Base-by-base conservation (phyloP, 345 rosid species). In the Schrenkiella parvula region DNA sequence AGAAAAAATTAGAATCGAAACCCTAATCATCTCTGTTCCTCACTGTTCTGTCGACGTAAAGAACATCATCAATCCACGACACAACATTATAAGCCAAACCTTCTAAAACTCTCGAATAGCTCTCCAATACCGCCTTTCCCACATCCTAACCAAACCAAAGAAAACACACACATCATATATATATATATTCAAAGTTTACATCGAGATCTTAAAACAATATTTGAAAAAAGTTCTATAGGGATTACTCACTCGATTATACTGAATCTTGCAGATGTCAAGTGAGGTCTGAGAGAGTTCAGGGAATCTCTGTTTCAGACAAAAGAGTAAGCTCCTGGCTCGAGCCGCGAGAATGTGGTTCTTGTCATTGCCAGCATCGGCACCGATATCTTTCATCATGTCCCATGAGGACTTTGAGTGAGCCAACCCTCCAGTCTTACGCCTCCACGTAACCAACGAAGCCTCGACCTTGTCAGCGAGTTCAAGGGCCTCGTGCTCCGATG, bases 361-460 rank as follows among this genome's bases (percentile, higher is more conserved):
- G 68, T 95, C 96, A 5, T 74, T 83, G 54, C 90, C 64, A 5
- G 72, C 74, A 25, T 90, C 98, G 4, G 86, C 82, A 81, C 85
- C 82, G 11, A 84, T 73, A 63, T 93, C 98, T 78, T 91, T 95
- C 18, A 91, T 91, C 89, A 88, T 76, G 58, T 77, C 78, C 98
- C 98, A 89, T 6, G 98, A 93, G 19, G 96, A 80, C 80, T 82
- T 91, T 28, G 96, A 91, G 50, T 88, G 79, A 71, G 68, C 66
- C 44, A 86, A 35, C 67, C 95, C 88, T 78, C 96, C 88, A 2
- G 90, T 89, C 81, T 95, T 95, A 9, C 92, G 90, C 53, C 93
- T 85, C 99, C 99, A 95, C 5, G 93, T 95, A 66, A 88, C 89
- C 85, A 92, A 81, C 0, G 99, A 89, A 66, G 96, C 93, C 66